Evolutionary conservation across 176 grass and related monocot species (phyloP).

Genomic region (Poa annua): DNA sequence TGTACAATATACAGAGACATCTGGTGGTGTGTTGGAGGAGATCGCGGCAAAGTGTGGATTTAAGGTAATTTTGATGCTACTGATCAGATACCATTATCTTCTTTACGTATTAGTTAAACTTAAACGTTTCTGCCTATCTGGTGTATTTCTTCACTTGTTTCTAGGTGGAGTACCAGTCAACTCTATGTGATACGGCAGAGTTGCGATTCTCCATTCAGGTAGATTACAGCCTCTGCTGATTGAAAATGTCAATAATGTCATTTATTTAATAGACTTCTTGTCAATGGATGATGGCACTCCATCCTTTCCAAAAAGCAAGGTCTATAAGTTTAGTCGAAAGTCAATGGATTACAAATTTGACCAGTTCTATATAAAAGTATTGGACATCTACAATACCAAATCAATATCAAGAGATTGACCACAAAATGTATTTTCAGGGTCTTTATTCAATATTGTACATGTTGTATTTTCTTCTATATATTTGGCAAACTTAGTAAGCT

Average conservation of each 20-base stretch:
- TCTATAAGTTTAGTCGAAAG: too few species aligned
- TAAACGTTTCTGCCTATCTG: conserved; percentile 18
- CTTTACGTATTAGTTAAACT: conserved; percentile 38
- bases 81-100: conserved; percentile 28
- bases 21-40: conserved; percentile 55
- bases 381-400: too few species aligned
- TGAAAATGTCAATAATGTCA: background rate
- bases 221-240: conserved; percentile 38
- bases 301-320: too few species aligned
- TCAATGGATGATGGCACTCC: background rate
- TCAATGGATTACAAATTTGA: too few species aligned
- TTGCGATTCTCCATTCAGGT: conserved; percentile 86
- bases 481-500: too few species aligned
- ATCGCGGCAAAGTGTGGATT: conserved; percentile 82
- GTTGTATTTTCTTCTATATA: too few species aligned
- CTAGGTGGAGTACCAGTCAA: conserved; percentile 76
- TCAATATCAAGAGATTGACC: too few species aligned
- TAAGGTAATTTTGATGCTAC: conserved; percentile 64
- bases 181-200: conserved; percentile 63
- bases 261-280: background rate
- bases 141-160: conserved; percentile 43
- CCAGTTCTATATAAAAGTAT: too few species aligned
- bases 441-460: too few species aligned
- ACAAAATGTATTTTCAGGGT: too few species aligned
- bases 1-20: conserved; percentile 45